These are phyloP conservation scores for Colletotrichum higginsianum DNA, from an alignment of 2,329 filamentous ascomycete genomes.

Conservation along the genomic window DNA sequence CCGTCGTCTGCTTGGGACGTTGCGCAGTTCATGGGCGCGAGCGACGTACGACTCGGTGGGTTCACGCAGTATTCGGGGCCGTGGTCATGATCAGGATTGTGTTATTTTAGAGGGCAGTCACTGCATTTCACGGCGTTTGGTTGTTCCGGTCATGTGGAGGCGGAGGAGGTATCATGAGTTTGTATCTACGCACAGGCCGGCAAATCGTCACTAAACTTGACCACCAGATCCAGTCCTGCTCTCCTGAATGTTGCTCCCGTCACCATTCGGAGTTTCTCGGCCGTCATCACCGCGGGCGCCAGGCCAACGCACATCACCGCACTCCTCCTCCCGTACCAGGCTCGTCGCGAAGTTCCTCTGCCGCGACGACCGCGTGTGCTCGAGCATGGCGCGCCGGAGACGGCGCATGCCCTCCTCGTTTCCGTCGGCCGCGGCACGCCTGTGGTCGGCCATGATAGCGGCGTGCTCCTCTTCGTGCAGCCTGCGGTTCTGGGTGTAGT, in stretches of 20 bases:
- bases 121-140: neutral
- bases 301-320: constrained; percentile 30
- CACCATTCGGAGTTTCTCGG: no score
- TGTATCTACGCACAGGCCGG: constrained; percentile 35
- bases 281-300: neutral
- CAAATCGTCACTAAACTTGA: constrained; percentile 4
- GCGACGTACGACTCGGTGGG: constrained; percentile 23
- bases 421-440: constrained; percentile 46
- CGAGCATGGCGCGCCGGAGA: constrained; percentile 45
- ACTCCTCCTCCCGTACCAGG: constrained; percentile 21
- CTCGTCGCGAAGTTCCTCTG: constrained; percentile 29
- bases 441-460: constrained; percentile 47
- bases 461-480: constrained; percentile 49
- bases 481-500: constrained; percentile 45
- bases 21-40: constrained; percentile 39
- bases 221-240: neutral
- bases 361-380: constrained; percentile 23
- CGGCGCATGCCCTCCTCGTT: constrained; percentile 46
- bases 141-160: neutral
- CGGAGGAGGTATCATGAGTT: constrained; percentile 16
- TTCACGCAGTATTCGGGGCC: constrained; percentile 32
- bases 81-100: constrained; percentile 24
- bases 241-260: neutral
- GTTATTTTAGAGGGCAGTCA: neutral
- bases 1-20: constrained; percentile 38